Base-by-base conservation (phyloP, 2,329 filamentous ascomycete species). In the Fusarium sp. region DNA sequence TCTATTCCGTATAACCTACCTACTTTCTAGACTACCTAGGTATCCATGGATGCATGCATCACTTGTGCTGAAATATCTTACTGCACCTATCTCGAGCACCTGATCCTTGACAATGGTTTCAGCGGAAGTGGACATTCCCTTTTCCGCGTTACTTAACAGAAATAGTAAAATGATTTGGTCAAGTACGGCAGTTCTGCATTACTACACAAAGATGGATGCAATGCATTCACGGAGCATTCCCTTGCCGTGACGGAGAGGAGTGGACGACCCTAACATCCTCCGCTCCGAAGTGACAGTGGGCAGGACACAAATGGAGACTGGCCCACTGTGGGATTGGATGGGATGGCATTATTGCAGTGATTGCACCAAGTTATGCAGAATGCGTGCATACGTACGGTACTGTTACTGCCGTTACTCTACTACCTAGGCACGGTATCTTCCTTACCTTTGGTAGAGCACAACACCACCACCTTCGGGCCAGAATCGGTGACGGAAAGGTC, bases 141-240 rank as follows among this genome's bases (percentile, higher is more conserved):
- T 55, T 63, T 54, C 47, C 35, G 58, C 28, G 45, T 39, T 42
- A 24, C 54, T 38, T 20, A 51, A 31, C 26, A 44, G 26, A 56
- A 44, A 24, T 28, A 49, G 42, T 35, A 22, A n/a, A 26, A 62
- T 54, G 33, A 17, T 51, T 44, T 51, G 66, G 45, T 64, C 33
- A 51, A 61, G 41, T 54, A 62, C 47, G 60, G 60, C 66, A 70
- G 52, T 57, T 70, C 41, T 62, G 51, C 52, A 36, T 51, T 42
- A 39, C 70, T 54, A 67, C 47, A 54, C 51, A 56, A 44, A 45
- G n/a, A 47, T 33, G 49, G n/a, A 47, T 33, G 33, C 61, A 71
- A 44, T 41, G 39, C 51, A 47, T 36, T 39, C 31, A 57, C 45
- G 45, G 49, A 63, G 51, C 26, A 66, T 35, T 60, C 22, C 44